Base-by-base conservation (phyloP, 352 stramenopile genomes). In the Phytophthora citrophthora region DNA sequence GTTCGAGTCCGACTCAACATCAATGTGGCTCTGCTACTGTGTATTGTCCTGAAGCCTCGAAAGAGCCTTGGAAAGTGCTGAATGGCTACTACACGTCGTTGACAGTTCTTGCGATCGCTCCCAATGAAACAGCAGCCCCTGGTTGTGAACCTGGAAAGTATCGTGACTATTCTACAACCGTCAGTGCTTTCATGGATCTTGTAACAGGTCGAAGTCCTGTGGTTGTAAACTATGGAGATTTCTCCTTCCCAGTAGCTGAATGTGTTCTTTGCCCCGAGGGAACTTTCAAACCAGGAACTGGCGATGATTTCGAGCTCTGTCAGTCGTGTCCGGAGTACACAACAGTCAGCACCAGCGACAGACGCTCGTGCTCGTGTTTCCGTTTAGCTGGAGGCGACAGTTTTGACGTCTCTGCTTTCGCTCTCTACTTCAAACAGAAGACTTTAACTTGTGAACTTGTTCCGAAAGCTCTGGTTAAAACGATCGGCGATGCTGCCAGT, bases 241-340 rank as follows among this genome's bases (percentile, higher is more conserved):
- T 54, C 13, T 62, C 64, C 2, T 93, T 74, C 41, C 81, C 77
- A 32, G 79, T 90, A 13, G 82, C 79, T 0, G 16, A 66, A 29
- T 96, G 89, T 34, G 60, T 83, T 12, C 16, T 60, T 15, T 97
- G 88, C 54, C 88, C 88, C 2, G 27, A 70, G 0, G 83, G 84
- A 5, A 94, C 80, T 0, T 96, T 93, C 68, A 97, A 97, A 54
- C 26, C 57, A 9, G 45, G 31, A 13, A 40, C 66, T 0, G 83
- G 85, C 5, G 81, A 95, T 47, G 72, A 72, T 27, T 20, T 64
- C 0, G 48, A 51, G n/a, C 64, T 91, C 1, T 95, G 85, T 32
- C 13, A 63, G 9, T 46, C 56, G 8, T 95, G 85, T 56, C 82
- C 85, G 0, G 40, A 67, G 41, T 82, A 75, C 23, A 76, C 74